These are phyloP conservation scores for Talaromyces islandicus DNA, from an alignment of 2,329 filamentous ascomycete species.

Conservation along the genomic window DNA sequence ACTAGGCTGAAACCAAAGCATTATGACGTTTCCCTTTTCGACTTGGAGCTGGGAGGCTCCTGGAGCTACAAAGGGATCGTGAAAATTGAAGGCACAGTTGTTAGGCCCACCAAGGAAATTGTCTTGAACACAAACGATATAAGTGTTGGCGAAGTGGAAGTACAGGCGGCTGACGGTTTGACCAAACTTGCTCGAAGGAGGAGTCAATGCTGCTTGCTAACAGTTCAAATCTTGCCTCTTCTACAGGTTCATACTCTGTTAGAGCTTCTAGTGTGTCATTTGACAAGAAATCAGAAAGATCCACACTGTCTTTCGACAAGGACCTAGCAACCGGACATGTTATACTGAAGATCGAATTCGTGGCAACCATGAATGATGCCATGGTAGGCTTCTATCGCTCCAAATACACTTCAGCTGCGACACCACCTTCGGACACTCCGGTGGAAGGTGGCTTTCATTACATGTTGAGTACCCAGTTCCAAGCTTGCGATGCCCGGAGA, in stretches of 20 bases:
- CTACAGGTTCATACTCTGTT: conserved; percentile 21
- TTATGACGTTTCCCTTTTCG: conserved; percentile 75
- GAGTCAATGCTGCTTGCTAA: background rate
- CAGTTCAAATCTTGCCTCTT: background rate
- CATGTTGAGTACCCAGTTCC: conserved; percentile 95
- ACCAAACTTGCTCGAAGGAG: background rate
- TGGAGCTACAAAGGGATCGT: conserved; percentile 86
- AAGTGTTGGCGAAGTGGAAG: conserved; percentile 58
- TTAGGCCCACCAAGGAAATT: conserved; percentile 66
- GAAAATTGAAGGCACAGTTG: conserved; percentile 69
- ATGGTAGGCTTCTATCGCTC: conserved; percentile 94
- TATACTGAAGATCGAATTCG: conserved; percentile 67
- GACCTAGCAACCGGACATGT: conserved; percentile 63
- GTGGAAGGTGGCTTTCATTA: conserved; percentile 59
- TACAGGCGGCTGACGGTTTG: conserved; percentile 30
- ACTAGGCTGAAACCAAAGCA: conserved; percentile 71
- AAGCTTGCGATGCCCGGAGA: conserved; percentile 87
- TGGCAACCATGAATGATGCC: conserved; percentile 77
- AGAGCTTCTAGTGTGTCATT: conserved; percentile 66
- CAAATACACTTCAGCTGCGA: conserved; percentile 77
- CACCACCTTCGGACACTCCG: conserved; percentile 70
- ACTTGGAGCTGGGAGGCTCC: conserved; percentile 63
- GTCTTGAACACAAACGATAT: conserved; percentile 82
- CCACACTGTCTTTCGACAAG: conserved; percentile 68
- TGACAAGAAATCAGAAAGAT: conserved; percentile 77